These are phyloP conservation scores for Epichloe gansuensis DNA, from an alignment of 2,329 filamentous ascomycete species.

Conservation along the genomic window DNA sequence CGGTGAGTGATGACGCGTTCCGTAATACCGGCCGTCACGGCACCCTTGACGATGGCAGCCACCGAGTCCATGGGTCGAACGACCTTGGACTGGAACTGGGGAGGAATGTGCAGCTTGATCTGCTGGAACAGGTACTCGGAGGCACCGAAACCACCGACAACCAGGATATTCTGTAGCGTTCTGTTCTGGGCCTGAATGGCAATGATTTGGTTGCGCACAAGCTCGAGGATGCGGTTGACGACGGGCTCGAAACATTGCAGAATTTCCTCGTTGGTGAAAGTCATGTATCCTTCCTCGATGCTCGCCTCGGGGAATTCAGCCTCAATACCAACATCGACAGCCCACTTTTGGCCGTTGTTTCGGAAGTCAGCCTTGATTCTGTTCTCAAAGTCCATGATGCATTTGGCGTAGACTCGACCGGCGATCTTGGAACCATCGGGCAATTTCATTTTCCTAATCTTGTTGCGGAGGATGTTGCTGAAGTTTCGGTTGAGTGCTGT, in stretches of 20 bases:
- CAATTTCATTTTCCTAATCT: constrained; percentile 98
- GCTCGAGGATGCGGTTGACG: constrained; percentile 89
- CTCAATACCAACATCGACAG: constrained; percentile 96
- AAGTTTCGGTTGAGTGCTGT: constrained; percentile 97
- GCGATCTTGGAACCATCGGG: constrained; percentile 94
- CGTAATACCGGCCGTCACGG: constrained; percentile 93
- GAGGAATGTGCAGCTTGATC: constrained; percentile 95
- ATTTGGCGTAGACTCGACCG: constrained; percentile 97
- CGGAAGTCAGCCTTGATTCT: constrained; percentile 99
- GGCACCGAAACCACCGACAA: constrained; percentile 95
- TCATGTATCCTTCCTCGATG: constrained; percentile 99
- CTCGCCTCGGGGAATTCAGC: constrained; percentile 95
- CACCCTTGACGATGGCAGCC: constrained; percentile 95
- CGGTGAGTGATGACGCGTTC: constrained; percentile 94
- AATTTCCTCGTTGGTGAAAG: constrained; percentile 98
- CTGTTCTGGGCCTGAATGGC: constrained; percentile 97
- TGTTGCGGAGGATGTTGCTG: constrained; percentile 92
- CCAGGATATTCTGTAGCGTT: constrained; percentile 85
- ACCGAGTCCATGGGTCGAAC: constrained; percentile 98
- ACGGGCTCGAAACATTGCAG: constrained; percentile 98
- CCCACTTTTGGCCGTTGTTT: constrained; percentile 98
- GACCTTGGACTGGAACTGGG: constrained; percentile 96
- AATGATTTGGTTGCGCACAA: constrained; percentile 96
- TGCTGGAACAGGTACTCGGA: constrained; percentile 99
- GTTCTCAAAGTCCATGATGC: constrained; percentile 99